phyloP scores from a whole-genome alignment of 2,329 filamentous ascomycete species.

The Rasamsonia emersonii region DNA sequence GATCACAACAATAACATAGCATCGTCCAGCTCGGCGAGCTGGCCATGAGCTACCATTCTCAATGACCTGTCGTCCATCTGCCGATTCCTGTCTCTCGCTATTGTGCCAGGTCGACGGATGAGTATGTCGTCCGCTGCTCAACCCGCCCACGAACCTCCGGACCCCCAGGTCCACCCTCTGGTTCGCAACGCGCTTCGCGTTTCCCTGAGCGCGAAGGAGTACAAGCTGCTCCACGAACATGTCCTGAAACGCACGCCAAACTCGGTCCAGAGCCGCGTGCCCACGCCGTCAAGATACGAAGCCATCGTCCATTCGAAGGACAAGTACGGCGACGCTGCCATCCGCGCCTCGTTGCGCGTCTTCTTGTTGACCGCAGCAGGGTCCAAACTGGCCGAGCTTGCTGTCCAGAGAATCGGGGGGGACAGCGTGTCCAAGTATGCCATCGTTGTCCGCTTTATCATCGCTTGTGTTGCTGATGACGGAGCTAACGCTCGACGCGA shows the following conservation, averaged over 20 bases:
- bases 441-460: conserved; percentile 6
- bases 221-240: conserved; percentile 74
- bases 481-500: too few relatives aligned
- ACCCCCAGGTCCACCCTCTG: conserved; percentile 51
- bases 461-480: too few relatives aligned
- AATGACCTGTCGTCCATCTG: conserved; percentile 7
- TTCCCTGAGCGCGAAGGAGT: conserved; percentile 74
- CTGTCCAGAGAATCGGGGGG: conserved; percentile 27
- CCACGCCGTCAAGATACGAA: conserved; percentile 44
- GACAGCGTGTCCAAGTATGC: conserved; percentile 14
- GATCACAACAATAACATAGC: too few relatives aligned
- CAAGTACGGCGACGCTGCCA: conserved; percentile 61
- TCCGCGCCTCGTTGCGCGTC: conserved; percentile 62
- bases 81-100: too few relatives aligned
- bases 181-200: conserved; percentile 80
- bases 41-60: neutral
- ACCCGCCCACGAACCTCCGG: neutral
- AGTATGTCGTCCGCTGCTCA: too few relatives aligned
- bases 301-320: conserved; percentile 45
- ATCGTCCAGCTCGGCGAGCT: neutral
- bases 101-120: too few relatives aligned
- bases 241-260: conserved; percentile 61
- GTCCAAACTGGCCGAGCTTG: conserved; percentile 54
- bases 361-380: conserved; percentile 57
- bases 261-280: conserved; percentile 47